Evolutionary conservation across 768 basidiomycete species (phyloP), one percentile per base, ranked within the genome.

Genomic region (Russula abietina): DNA sequence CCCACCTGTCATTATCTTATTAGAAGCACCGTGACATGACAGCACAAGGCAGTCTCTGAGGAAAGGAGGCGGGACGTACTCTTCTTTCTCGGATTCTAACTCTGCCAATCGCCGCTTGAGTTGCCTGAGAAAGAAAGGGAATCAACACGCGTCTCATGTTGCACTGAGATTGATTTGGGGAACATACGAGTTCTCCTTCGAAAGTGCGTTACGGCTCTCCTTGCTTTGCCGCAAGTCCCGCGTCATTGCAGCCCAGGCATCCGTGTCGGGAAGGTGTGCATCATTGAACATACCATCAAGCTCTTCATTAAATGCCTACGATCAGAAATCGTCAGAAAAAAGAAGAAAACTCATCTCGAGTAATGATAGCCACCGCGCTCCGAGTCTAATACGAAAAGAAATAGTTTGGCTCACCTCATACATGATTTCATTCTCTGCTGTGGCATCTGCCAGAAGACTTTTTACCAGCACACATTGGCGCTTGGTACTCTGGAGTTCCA

Each of bases 231-330:
- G 79, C 56, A 95, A 76, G 71, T 95, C 91, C 48, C 76, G 75
- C 30, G 84, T 81, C 79, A 96, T 80, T 1, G 87, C 87, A n/a
- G 76, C 71, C 84, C 89, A 94, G 2, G 92, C 91, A 69, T 93
- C 90, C 53, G 87, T 84, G 24, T 86, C 84, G 12, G 93, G 91
- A 54, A 95, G 81, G 63, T 88, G 83, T 30, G 83, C 83, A 62
- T 94, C 91, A 55, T 88, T 87, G 74, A 86, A 96, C 90, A 96
- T 91, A 19, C 83, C 85, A 67, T 94, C 93, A 36, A 97, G 80
- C 72, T 96, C 93, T 71, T 93, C 92, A 72, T 97, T 96, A 76
- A 97, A 95, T 3, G 91, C 89, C 93, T 95, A 65, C 17, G 24
- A 14, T 36, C 19, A 39, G 2, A 45, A 36, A 24, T n/a, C n/a